Evolutionary conservation across 2,329 filamentous ascomycete genomes (phyloP).

Genomic region (Coniella vitis): DNA sequence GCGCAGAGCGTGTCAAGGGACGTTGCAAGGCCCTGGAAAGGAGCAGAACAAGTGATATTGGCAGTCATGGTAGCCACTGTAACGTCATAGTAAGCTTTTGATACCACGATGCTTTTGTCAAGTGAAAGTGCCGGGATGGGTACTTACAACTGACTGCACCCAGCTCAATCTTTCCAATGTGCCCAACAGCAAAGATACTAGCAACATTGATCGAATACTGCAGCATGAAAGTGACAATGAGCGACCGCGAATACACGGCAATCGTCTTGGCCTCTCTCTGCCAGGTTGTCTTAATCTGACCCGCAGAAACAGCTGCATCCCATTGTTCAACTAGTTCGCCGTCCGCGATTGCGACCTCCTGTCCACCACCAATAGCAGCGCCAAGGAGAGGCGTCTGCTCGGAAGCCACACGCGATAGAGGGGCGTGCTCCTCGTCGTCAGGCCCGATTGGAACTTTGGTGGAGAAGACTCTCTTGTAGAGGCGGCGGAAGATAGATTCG

Average conservation of each 20-base stretch:
- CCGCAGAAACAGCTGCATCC: conserved; percentile 76
- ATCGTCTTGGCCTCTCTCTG: conserved; percentile 81
- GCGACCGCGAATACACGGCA: conserved; percentile 59
- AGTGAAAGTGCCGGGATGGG: background rate
- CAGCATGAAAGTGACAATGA: conserved; percentile 68
- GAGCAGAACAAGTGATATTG: conserved; percentile 70
- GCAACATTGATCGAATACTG: conserved; percentile 82
- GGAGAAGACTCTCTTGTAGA: conserved; percentile 44
- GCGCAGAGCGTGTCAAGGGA: conserved; percentile 88
- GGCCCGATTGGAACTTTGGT: conserved; percentile 40
- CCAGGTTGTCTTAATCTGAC: conserved; percentile 85
- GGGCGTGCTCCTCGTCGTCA: conserved; percentile 32
- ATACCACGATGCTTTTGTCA: no score
- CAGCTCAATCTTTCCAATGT: conserved; percentile 63
- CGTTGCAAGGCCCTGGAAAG: conserved; percentile 80
- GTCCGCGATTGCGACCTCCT: conserved; percentile 30
- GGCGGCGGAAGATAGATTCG: conserved; percentile 29
- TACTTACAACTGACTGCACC: conserved; percentile 52
- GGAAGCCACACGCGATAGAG: conserved; percentile 55
- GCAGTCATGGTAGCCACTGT: conserved; percentile 68
- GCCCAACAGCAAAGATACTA: conserved; percentile 71
- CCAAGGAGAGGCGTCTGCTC: conserved; percentile 37
- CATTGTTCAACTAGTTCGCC: conserved; percentile 66
- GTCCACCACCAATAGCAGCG: conserved; percentile 18
- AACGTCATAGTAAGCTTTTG: no score